Base-by-base conservation (phyloP, 2,329 filamentous ascomycete species). In the Pseudogymnoascus sp. region DNA sequence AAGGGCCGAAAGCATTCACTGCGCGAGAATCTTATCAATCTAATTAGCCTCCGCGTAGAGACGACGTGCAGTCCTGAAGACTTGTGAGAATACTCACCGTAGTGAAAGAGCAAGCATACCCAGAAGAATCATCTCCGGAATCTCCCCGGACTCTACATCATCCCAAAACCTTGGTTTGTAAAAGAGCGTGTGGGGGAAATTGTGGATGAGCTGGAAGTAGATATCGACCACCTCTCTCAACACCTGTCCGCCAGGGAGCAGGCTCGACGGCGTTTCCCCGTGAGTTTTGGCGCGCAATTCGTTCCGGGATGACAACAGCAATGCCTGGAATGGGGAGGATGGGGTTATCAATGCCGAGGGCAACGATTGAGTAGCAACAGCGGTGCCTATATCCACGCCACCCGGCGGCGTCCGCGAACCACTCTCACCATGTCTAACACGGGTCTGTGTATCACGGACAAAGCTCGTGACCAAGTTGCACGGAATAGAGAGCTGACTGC, bases 11-110 rank as follows among this genome's bases (percentile, higher is more conserved):
- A 65, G 35, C 61, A 61, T 12, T 60, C 45, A 59, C 58, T 60
- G 5, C 33, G 52, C 25, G 64, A 65, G 28, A 64, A 64, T 25
- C 64, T 63, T 30, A 28, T 28, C 16, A 22, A 41, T 41, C 16
- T 12, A 22, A 22, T 41, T 41, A 41, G 38, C 38, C 38, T 5
- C 30, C 16, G 16, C 38, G 5, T 12, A 19, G 16, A 22, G 38
- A 41, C 8, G 16, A 22, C 4, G 2, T 41, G 5, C 3, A 22
- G 38, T 11, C 8, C 38, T 19, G 9, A 22, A 41, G 16, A 41
- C 38, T 8, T 4, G 38, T 22, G 16, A 41, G 3, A 22, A 62
- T 22, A 25, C 23, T 38, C 4, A 62, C 61, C 61, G 55, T 11
- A 45, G 33, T 22, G 61, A 58, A 25, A 62, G 33, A 9, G 61